Evolutionary conservation across 805 yeast species (phyloP).

Genomic region (Candida qinlingensis): DNA sequence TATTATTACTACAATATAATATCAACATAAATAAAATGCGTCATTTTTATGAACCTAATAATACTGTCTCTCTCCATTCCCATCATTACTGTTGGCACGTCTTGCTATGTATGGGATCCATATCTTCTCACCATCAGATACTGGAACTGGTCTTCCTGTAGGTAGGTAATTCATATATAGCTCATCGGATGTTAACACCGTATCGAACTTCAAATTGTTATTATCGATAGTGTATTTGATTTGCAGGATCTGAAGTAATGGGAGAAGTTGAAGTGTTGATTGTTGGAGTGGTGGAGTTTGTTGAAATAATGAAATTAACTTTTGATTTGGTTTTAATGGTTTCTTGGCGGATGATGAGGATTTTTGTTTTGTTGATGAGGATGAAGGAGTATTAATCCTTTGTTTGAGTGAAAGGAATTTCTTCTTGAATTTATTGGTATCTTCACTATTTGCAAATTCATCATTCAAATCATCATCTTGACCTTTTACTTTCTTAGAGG

Average conservation of each 20-base stretch:
- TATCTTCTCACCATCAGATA: constrained; percentile 9
- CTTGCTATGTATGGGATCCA: constrained; percentile 16
- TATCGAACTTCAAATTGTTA: constrained; percentile 22
- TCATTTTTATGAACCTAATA: not conserved
- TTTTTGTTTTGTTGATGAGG: not conserved
- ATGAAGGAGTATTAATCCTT: constrained; percentile 5
- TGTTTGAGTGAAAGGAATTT: constrained; percentile 14
- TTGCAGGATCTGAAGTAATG: constrained; percentile 34
- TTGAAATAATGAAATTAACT: constrained; percentile 7
- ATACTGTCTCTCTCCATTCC: not conserved
- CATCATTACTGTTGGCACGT: not conserved
- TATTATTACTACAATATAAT: not conserved
- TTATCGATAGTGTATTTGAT: constrained; percentile 41
- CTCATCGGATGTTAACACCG: constrained; percentile 10
- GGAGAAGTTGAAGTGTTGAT: constrained; percentile 36
- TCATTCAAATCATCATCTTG: constrained; percentile 3
- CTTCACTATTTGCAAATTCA: constrained; percentile 6
- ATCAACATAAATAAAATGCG: not conserved
- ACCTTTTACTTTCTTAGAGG: constrained; percentile 13
- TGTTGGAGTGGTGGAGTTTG: constrained; percentile 16
- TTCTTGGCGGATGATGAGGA: not conserved
- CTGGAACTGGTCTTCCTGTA: constrained; percentile 22
- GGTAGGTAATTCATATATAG: constrained; percentile 16
- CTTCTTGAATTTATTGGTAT: constrained; percentile 8
- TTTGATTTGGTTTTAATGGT: constrained; percentile 2